Conservation (phyloP, 1,139 yeast species). For the Pneumocystis canis region DNA sequence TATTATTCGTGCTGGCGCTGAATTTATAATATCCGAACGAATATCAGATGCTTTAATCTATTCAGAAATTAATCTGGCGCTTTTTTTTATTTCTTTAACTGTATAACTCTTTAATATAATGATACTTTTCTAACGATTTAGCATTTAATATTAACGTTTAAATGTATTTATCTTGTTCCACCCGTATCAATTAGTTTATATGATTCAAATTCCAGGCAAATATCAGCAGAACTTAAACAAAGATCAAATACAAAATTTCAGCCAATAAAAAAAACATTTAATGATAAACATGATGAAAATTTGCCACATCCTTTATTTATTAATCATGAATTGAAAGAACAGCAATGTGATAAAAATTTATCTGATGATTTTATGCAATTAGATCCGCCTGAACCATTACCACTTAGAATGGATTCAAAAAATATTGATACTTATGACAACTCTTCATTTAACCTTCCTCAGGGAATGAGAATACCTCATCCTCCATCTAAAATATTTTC, state of each 20-base stretch:
- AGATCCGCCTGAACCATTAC: conserved; percentile 2
- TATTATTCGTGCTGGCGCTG: not conserved
- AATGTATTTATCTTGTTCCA: not conserved
- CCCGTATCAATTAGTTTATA: not conserved
- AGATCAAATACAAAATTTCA: not conserved
- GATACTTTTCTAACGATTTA: not conserved
- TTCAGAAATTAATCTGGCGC: not conserved
- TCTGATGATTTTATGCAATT: not conserved
- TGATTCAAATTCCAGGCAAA: not conserved
- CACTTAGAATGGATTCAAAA: not conserved
- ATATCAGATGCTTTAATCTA: not conserved
- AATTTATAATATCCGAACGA: not conserved
- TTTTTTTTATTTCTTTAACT: not conserved
- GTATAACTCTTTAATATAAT: not conserved
- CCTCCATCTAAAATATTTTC: not conserved
- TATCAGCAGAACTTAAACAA: not conserved
- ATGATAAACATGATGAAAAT: not conserved
- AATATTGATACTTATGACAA: not conserved
- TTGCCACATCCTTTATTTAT: not conserved
- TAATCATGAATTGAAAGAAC: not conserved
- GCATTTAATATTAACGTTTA: not conserved
- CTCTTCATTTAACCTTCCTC: not conserved
- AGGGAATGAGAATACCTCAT: not conserved
- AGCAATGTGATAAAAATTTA: not conserved
- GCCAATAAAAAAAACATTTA: not conserved